Evolutionary conservation across 805 yeast genomes (phyloP).

Genomic region (Sugiyamaella valdiviana): DNA sequence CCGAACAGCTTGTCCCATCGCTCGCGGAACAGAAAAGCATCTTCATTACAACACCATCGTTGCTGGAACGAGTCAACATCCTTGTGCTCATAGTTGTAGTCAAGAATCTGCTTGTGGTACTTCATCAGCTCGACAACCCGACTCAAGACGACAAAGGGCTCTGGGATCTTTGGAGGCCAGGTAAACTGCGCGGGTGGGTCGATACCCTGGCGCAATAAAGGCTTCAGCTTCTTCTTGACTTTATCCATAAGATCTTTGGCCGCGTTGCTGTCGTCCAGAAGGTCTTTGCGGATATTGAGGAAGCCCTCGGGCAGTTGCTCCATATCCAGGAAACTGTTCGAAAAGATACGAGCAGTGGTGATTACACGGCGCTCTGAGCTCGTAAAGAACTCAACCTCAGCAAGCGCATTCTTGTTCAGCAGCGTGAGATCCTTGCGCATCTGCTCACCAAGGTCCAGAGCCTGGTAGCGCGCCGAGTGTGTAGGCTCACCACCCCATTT

Average conservation of each 20-base stretch:
- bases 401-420: conserved; percentile 74
- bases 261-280: conserved; percentile 93
- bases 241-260: conserved; percentile 97
- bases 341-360: conserved; percentile 84
- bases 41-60: conserved; percentile 96
- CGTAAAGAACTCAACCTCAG: conserved; percentile 80
- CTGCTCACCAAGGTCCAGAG: conserved; percentile 92
- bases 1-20: conserved; percentile 95
- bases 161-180: conserved; percentile 98
- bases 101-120: conserved; percentile 79
- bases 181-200: conserved; percentile 97
- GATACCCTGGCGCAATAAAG: conserved; percentile 87
- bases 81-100: conserved; percentile 62
- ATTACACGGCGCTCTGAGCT: conserved; percentile 93
- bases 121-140: conserved; percentile 94
- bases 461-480: conserved; percentile 92
- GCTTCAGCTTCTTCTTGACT: conserved; percentile 93
- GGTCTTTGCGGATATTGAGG: conserved; percentile 76
- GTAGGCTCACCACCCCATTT: conserved; percentile 99
- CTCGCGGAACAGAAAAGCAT: conserved; percentile 81
- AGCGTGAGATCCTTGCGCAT: conserved; percentile 85
- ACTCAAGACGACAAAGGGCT: conserved; percentile 89
- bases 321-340: conserved; percentile 59
- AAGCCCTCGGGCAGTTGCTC: conserved; percentile 71
- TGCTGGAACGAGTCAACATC: conserved; percentile 64